Conservation (phyloP, 768 basidiomycete species). For the Tricholoma bakamatsutake region DNA sequence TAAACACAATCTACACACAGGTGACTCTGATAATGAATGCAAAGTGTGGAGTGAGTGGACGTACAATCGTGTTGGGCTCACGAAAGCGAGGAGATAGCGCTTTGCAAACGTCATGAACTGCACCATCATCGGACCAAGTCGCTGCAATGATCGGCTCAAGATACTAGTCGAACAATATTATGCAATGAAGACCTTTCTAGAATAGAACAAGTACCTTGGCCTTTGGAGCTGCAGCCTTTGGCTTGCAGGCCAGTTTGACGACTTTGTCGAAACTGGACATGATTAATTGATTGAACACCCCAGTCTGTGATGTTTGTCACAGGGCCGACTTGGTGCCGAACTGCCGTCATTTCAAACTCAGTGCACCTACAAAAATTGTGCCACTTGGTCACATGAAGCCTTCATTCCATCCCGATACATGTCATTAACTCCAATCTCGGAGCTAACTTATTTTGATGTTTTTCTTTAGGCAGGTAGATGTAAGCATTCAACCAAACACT, state of each 20-base stretch:
- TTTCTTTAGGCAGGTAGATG: too few species aligned
- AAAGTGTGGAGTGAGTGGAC: constrained; percentile 20
- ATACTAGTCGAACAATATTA: constrained; percentile 49
- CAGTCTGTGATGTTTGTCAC: background rate
- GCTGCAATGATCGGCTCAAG: constrained; percentile 94
- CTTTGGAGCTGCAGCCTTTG: constrained; percentile 94
- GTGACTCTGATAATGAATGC: constrained; percentile 3
- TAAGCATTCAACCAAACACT: too few species aligned
- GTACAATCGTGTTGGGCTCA: constrained; percentile 87
- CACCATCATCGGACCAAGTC: constrained; percentile 94
- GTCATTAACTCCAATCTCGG: too few species aligned
- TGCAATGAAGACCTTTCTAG: constrained; percentile 4
- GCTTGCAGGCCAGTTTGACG: constrained; percentile 95
- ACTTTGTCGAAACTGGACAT: constrained; percentile 88
- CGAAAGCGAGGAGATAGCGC: constrained; percentile 79
- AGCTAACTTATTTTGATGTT: too few species aligned
- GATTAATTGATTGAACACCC: constrained; percentile 21
- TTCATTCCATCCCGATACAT: too few species aligned
- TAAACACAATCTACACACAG: constrained; percentile 95
- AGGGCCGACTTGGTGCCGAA: background rate
- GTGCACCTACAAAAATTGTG: too few species aligned
- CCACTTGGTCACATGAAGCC: too few species aligned
- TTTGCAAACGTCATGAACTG: constrained; percentile 89
- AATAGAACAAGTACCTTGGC: constrained; percentile 58
- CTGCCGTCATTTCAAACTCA: background rate